Evolutionary conservation across 1,139 yeast genomes (phyloP).

Genomic region (Hemisphaericaspora lyxosophila): DNA sequence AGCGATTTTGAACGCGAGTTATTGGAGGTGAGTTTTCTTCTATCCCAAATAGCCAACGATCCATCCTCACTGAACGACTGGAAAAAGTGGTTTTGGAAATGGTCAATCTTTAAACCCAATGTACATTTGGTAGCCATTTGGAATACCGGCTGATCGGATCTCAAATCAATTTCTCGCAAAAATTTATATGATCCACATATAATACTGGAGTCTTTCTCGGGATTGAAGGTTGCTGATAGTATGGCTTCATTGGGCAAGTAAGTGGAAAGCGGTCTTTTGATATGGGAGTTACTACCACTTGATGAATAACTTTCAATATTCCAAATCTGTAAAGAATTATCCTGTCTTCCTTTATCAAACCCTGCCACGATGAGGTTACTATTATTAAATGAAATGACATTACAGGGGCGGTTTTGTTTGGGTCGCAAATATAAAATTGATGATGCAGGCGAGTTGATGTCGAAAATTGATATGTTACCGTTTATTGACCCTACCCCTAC

Average conservation of each 20-base stretch:
- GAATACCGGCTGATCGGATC: constrained; percentile 66
- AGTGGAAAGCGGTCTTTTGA: constrained; percentile 56
- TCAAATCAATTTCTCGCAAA: constrained; percentile 73
- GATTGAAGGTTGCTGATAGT: constrained; percentile 64
- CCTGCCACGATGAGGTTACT: constrained; percentile 74
- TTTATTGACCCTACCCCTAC: constrained; percentile 73
- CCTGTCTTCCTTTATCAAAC: constrained; percentile 76
- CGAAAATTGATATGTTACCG: constrained; percentile 67
- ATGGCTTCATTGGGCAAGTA: constrained; percentile 76
- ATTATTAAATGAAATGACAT: constrained; percentile 67
- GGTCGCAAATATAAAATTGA: constrained; percentile 54
- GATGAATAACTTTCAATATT: constrained; percentile 62
- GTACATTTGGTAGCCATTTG: constrained; percentile 79
- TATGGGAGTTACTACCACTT: constrained; percentile 40
- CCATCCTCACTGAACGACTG: constrained; percentile 84
- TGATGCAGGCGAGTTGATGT: constrained; percentile 45
- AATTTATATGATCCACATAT: constrained; percentile 78
- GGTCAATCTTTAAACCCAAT: constrained; percentile 67
- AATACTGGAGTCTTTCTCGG: constrained; percentile 55
- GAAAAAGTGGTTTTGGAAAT: constrained; percentile 60
- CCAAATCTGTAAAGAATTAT: constrained; percentile 78
- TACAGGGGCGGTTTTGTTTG: constrained; percentile 72
- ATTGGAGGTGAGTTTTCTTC: constrained; percentile 54
- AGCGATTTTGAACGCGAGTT: constrained; percentile 14
- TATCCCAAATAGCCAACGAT: constrained; percentile 82